Evolutionary conservation across 805 yeast genomes (phyloP), one percentile per base, ranked within the genome.

Genomic region (Zygosaccharomyces pseudorouxii): DNA sequence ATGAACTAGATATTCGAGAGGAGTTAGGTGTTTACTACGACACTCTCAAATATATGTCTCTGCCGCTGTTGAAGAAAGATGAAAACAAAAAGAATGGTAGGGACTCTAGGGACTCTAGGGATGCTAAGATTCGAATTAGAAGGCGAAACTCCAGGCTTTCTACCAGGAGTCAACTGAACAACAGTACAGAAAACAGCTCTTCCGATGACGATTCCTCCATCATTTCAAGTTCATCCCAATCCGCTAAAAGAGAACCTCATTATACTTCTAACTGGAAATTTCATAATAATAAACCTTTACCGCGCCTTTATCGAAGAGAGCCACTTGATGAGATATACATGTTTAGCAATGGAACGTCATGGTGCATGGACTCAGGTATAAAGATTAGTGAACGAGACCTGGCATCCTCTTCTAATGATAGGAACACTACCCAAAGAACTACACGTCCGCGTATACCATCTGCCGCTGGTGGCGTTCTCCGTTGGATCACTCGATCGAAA

Each of bases 321-420:
- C 23, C 52, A 0, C 53, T 59, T 39, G 70, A 64, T 42, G 55
- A 48, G 3, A 45, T 49, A 29, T 41, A 57, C 36, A 45, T 44
- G 3, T 38, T 43, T 4, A 31, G 36, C 28, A 55, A 58, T 20
- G 44, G 49, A 19, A 46, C 66, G 3, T 46, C 54, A n/a, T 64
- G 67, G 67, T 43, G 45, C 12, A 52, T 64, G 55, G 68, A 65
- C 42, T 50, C 55, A 1, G 37, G 52, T 2, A 48, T 64, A 4
- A 31, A 44, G 10, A 52, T 62, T 1, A 55, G 49, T 19, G 50
- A 46, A 11, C 48, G 35, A 11, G 40, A 43, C n/a, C 35, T 41
- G 10, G 14, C 23, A 3, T 41, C 33, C 6, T 30, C 35, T 28
- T 16, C 37, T 16, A 35, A 16, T 23, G 30, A 44, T 31, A 48